phyloP scores from a whole-genome alignment of 2,329 filamentous ascomycete genomes.

The Phaeosphaeriaceae sp. region DNA sequence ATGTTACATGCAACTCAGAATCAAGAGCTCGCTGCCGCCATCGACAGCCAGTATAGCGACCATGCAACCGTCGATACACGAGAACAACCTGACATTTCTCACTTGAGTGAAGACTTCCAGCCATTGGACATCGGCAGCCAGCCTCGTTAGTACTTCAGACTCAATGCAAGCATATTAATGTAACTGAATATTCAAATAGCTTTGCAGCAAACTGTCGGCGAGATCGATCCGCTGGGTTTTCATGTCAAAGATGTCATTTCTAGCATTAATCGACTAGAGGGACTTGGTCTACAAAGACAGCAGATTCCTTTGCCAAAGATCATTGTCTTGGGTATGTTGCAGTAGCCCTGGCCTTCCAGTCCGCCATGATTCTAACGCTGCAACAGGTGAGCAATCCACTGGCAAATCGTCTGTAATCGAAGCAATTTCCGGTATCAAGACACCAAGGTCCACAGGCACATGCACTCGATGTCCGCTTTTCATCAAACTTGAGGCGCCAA shows the following conservation, averaged over 20 bases:
- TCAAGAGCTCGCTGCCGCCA: too few relatives aligned
- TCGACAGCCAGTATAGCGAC: too few relatives aligned
- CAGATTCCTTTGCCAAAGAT: conserved; percentile 75
- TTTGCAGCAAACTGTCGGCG: background rate
- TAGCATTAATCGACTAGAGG: conserved; percentile 67
- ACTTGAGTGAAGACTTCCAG: conserved; percentile 3
- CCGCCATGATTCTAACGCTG: background rate
- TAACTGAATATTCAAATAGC: background rate
- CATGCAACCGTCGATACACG: background rate
- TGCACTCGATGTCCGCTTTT: conserved; percentile 84
- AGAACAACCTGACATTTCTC: conserved; percentile 8
- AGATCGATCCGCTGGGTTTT: conserved; percentile 58
- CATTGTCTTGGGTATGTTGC: conserved; percentile 71
- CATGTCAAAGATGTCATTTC: conserved; percentile 70
- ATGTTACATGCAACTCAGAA: conserved; percentile 11
- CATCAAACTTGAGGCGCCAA: conserved; percentile 70
- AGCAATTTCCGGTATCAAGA: conserved; percentile 65
- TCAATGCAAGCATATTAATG: background rate
- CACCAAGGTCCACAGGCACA: conserved; percentile 72
- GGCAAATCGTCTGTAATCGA: conserved; percentile 74
- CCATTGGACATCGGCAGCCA: conserved; percentile 2
- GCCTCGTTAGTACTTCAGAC: conserved; percentile 7
- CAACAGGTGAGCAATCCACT: conserved; percentile 72
- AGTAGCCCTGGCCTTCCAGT: background rate
- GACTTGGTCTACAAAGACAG: conserved; percentile 73